These are phyloP conservation scores for Metschnikowia chrysomelidarum DNA, from an alignment of 805 yeast species.

Conservation along the genomic window DNA sequence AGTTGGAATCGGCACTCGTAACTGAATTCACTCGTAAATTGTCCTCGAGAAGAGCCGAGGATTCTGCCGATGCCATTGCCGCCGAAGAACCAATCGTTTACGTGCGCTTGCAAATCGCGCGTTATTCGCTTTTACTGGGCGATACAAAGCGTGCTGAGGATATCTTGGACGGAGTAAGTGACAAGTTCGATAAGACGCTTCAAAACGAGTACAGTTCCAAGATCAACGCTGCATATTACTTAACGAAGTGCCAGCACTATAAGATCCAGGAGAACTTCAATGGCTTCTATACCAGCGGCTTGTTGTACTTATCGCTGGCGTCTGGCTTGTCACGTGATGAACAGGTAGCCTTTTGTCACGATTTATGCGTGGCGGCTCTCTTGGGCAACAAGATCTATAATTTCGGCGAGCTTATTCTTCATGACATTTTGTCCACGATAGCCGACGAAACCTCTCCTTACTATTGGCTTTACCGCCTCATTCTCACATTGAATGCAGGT, in stretches of 20 bases:
- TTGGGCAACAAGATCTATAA: constrained; percentile 91
- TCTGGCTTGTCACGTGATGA: constrained; percentile 38
- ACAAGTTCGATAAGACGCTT: constrained; percentile 48
- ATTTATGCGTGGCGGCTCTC: constrained; percentile 80
- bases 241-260: constrained; percentile 73
- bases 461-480: constrained; percentile 69
- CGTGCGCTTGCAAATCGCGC: constrained; percentile 64
- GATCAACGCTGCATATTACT: constrained; percentile 80
- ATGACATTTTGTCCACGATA: constrained; percentile 67
- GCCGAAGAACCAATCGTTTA: constrained; percentile 55
- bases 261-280: constrained; percentile 78
- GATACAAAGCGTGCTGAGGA: constrained; percentile 58
- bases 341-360: constrained; percentile 53
- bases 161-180: constrained; percentile 59
- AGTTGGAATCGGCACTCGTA: constrained; percentile 29
- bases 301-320: constrained; percentile 76
- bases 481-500: constrained; percentile 74
- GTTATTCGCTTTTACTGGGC: constrained; percentile 58
- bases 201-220: constrained; percentile 40
- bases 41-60: constrained; percentile 27
- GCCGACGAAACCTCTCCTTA: constrained; percentile 43
- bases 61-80: constrained; percentile 34
- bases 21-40: constrained; percentile 25
- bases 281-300: constrained; percentile 73
- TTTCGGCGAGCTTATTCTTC: constrained; percentile 92